These are phyloP conservation scores for Trametes polyzona DNA, from an alignment of 1,284 basidiomycete genomes.

Conservation along the genomic window DNA sequence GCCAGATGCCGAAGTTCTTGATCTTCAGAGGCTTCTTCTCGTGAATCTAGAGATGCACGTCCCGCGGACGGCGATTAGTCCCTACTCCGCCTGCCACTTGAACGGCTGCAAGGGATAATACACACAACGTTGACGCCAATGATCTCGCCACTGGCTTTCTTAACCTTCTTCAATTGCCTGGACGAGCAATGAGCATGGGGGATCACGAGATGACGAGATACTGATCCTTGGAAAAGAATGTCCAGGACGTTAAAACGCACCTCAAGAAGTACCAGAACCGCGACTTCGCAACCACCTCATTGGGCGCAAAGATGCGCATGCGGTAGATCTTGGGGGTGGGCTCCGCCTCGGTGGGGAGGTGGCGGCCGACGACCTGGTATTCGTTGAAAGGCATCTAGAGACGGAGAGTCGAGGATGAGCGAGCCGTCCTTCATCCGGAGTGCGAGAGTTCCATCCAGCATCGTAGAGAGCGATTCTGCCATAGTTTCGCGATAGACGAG, in stretches of 20 bases:
- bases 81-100: slow-evolving; percentile 85
- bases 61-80: slow-evolving; percentile 50
- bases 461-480: slow-evolving; percentile 14
- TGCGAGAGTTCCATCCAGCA: slow-evolving; percentile 19
- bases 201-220: not conserved
- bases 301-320: slow-evolving; percentile 99
- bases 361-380: slow-evolving; percentile 98
- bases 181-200: slow-evolving; percentile 8
- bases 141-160: slow-evolving; percentile 99
- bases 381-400: slow-evolving; percentile 63
- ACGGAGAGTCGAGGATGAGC: slow-evolving; percentile 7
- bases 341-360: slow-evolving; percentile 93
- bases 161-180: slow-evolving; percentile 98
- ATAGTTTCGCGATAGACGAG: slow-evolving; percentile 11
- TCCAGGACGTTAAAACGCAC: slow-evolving; percentile 45
- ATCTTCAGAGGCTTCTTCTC: slow-evolving; percentile 98
- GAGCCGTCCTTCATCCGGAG: slow-evolving; percentile 21
- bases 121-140: slow-evolving; percentile 97
- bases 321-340: slow-evolving; percentile 97
- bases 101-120: slow-evolving; percentile 79
- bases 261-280: slow-evolving; percentile 99
- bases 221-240: not conserved
- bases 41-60: slow-evolving; percentile 69
- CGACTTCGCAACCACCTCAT: slow-evolving; percentile 98
- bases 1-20: slow-evolving; percentile 99